Evolutionary conservation across 306 rosid genomes (phyloP).

Genomic region (Crotalaria pallida): DNA sequence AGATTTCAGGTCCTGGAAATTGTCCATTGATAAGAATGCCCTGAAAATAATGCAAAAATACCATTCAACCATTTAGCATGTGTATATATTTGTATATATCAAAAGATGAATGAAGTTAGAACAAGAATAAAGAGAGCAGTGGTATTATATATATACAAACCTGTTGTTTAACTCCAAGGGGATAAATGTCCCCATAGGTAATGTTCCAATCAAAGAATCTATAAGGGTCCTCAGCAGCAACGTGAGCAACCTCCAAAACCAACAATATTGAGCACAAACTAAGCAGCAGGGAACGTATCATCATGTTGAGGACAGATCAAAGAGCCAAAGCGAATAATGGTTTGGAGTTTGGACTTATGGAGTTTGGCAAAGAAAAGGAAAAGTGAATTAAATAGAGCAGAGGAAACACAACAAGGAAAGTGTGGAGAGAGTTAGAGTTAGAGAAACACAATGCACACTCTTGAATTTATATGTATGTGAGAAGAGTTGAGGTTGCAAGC

Average conservation of each 20-base stretch:
- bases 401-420: neutral
- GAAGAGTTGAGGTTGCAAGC: neutral
- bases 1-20: slow-evolving; percentile 82
- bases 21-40: slow-evolving; percentile 86
- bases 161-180: slow-evolving; percentile 64
- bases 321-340: neutral
- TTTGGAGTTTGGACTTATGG: too few species aligned
- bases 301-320: slow-evolving; percentile 1
- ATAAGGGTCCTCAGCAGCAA: slow-evolving; percentile 55
- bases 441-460: neutral
- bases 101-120: neutral
- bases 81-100: neutral
- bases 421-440: neutral
- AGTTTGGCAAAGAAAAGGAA: neutral
- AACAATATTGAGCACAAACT: slow-evolving; percentile 23
- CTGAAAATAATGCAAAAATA: slow-evolving; percentile 35
- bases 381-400: neutral
- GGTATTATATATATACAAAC: slow-evolving; percentile 17
- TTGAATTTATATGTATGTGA: neutral
- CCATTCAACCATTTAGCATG: neutral
- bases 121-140: neutral
- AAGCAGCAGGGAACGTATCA: neutral
- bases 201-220: slow-evolving; percentile 70
- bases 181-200: slow-evolving; percentile 71
- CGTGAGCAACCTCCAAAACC: slow-evolving; percentile 1